Percentiles rank a stretch among this genome's conserved stretches.
Evolutionary conservation across 495 filamentous ascomycete genomes (phyloP).

Genomic region (Tuber borchii): DNA sequence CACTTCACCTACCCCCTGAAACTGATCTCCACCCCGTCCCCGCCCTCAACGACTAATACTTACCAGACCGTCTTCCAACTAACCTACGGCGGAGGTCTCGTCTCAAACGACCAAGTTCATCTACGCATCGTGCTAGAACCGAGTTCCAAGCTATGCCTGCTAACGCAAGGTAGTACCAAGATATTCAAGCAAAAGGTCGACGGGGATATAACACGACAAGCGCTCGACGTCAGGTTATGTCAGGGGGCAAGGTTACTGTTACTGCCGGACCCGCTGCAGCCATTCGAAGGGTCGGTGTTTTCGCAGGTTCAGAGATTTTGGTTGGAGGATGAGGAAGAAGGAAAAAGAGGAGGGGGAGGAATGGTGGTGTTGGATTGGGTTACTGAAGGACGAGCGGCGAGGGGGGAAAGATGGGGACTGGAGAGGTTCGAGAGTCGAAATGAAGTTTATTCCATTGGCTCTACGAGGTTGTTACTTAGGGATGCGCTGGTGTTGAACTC

Average conservation of each 20-base stretch:
- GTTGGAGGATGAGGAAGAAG: slow-evolving; percentile 47
- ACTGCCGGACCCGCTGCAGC: slow-evolving; percentile 90
- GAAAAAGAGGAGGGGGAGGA: slow-evolving; percentile 42
- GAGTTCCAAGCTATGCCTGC: slow-evolving; percentile 65
- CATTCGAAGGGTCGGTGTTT: slow-evolving; percentile 72
- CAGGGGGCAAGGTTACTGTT: slow-evolving; percentile 67
- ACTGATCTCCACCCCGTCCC: slow-evolving; percentile 63
- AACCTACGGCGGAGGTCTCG: slow-evolving; percentile 89
- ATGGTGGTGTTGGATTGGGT: slow-evolving; percentile 91
- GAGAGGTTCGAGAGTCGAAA: slow-evolving; percentile 70
- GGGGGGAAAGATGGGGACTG: slow-evolving; percentile 87
- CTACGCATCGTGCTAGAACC: slow-evolving; percentile 61
- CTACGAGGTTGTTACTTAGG: slow-evolving; percentile 63
- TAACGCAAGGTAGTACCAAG: slow-evolving; percentile 90
- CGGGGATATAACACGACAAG: slow-evolving; percentile 60
- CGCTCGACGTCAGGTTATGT: slow-evolving; percentile 57
- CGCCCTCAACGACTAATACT: slow-evolving; percentile 49
- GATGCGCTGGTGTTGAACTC: slow-evolving; percentile 64
- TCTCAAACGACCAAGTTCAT: slow-evolving; percentile 74
- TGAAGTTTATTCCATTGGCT: slow-evolving; percentile 58
- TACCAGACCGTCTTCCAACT: slow-evolving; percentile 72
- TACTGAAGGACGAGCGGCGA: slow-evolving; percentile 71
- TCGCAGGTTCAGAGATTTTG: slow-evolving; percentile 73
- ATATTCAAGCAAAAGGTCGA: slow-evolving; percentile 69
- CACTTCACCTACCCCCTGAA: slow-evolving; percentile 93